phyloP scores from a whole-genome alignment of 1,139 yeast species.

The Lodderomyces elongisporus region DNA sequence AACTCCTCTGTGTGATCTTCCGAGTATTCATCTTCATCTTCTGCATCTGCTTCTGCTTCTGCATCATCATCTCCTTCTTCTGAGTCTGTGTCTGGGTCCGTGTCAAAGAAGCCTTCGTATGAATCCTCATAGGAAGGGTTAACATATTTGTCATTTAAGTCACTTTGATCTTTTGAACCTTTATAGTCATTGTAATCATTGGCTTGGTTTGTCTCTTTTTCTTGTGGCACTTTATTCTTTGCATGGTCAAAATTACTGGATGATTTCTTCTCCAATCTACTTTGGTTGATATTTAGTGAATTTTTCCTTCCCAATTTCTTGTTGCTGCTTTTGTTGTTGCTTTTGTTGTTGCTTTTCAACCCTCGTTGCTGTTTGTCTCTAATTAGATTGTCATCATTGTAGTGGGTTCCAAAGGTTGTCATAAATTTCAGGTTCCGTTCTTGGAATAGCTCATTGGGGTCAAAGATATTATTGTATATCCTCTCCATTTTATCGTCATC shows the following conservation, averaged over 20 bases:
- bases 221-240: not conserved
- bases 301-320: slow-evolving; percentile 9
- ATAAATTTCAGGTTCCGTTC: slow-evolving; percentile 30
- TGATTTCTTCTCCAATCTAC: slow-evolving; percentile 8
- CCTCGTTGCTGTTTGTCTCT: too few species aligned
- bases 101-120: not conserved
- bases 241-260: not conserved
- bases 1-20: slow-evolving; percentile 13
- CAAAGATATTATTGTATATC: slow-evolving; percentile 17
- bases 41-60: not conserved
- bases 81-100: not conserved
- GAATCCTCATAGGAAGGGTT: not conserved
- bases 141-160: not conserved
- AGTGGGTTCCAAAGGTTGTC: slow-evolving; percentile 26
- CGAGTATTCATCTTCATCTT: not conserved
- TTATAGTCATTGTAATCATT: not conserved
- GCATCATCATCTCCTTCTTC: not conserved
- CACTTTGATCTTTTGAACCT: too few species aligned
- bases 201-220: not conserved
- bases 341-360: slow-evolving; percentile 1
- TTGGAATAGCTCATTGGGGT: slow-evolving; percentile 33
- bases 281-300: slow-evolving; percentile 10
- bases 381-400: slow-evolving; percentile 21
- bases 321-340: not conserved
- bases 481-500: slow-evolving; percentile 15